Conservation (phyloP, 768 basidiomycete genomes). For the Sporobolomyces roseus region DNA sequence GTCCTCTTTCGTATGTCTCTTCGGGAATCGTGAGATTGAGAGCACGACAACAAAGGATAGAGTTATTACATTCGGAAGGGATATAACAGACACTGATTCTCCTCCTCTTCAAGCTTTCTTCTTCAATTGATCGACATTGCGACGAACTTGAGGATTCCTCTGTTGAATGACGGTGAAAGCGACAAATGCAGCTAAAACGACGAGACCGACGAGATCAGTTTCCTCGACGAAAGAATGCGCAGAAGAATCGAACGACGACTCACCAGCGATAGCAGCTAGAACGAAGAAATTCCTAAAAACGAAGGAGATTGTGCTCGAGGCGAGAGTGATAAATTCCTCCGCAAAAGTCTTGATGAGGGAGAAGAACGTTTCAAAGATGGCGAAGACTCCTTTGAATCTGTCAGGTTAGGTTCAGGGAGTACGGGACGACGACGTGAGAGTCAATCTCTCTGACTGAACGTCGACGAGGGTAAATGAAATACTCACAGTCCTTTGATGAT, state of each 20-base stretch:
- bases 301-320: not conserved
- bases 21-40: too few species aligned
- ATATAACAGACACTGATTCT: too few species aligned
- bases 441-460: not conserved
- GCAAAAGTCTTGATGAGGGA: not conserved
- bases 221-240: not conserved
- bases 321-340: not conserved
- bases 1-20: too few species aligned
- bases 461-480: too few species aligned
- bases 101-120: constrained; percentile 3
- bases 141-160: not conserved
- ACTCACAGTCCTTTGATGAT: constrained; percentile 3
- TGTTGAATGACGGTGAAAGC: not conserved
- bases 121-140: constrained; percentile 6
- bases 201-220: not conserved
- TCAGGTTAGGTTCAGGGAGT: too few species aligned
- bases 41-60: too few species aligned
- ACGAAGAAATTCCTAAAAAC: constrained; percentile 7
- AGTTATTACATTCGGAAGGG: not conserved
- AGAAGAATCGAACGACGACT: not conserved
- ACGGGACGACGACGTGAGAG: not conserved
- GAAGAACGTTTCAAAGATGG: constrained; percentile 12
- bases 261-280: constrained; percentile 1
- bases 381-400: constrained; percentile 16
- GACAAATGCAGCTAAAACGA: not conserved